These are phyloP conservation scores for Chlamydomonas reinhardtii DNA, from an alignment of 163 green algal species.

Conservation along the genomic window DNA sequence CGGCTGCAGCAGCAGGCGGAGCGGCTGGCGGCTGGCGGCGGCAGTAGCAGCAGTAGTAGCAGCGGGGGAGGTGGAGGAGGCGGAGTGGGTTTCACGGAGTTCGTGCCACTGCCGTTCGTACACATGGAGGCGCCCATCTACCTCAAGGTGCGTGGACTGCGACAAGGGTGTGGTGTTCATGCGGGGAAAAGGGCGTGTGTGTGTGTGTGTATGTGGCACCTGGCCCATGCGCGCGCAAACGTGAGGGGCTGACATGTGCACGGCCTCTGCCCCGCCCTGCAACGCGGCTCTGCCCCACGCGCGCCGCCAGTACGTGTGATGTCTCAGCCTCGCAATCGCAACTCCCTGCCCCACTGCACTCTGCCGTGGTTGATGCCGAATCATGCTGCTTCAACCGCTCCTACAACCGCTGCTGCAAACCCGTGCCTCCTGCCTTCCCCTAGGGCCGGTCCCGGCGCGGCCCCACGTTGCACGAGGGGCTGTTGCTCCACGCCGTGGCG, in stretches of 20 bases:
- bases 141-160: slow-evolving; percentile 64
- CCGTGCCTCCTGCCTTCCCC: neutral
- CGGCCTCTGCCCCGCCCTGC: no score
- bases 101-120: slow-evolving; percentile 95
- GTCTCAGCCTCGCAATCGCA: no score
- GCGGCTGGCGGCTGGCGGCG: slow-evolving; percentile 35
- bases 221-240: no score
- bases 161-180: neutral
- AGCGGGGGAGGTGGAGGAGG: neutral
- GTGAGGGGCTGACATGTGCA: no score
- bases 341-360: no score
- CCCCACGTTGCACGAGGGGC: slow-evolving; percentile 85
- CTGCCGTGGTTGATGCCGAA: no score
- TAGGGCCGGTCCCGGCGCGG: slow-evolving; percentile 72
- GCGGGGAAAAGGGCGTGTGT: no score
- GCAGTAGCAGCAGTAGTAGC: slow-evolving; percentile 58
- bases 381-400: no score
- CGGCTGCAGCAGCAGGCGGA: slow-evolving; percentile 60
- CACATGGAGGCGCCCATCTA: slow-evolving; percentile 91
- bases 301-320: no score
- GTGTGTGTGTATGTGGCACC: no score
- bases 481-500: slow-evolving; percentile 87
- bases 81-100: slow-evolving; percentile 79
- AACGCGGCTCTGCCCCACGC: no score
- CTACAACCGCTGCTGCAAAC: no score